Base-by-base conservation (phyloP, 164 flowering plant genomes). In the Dillenia turbinata region DNA sequence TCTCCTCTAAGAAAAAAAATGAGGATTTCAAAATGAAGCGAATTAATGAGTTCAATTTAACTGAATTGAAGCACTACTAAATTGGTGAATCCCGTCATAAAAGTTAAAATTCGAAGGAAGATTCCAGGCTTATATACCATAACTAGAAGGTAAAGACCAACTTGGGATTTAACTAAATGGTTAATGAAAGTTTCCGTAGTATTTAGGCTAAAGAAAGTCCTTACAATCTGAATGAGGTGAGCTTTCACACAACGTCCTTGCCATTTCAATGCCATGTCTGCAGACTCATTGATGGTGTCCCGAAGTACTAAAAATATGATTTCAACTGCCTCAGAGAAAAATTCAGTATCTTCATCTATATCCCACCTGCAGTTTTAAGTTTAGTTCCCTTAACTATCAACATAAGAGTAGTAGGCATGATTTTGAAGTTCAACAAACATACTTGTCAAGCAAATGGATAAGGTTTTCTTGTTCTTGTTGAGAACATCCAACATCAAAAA, bases 401-500 rank as follows among this genome's bases (percentile, higher is more conserved):
- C 44, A 56, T 26, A 5, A 40, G 44, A 62, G 54, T 4, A 10
- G 40, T 12, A 17, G 16, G 9, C 44, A 10, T 12, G 9, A 51
- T 33, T 11, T 47, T 2, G 53, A 12, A 26, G 33, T 26, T 26
- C 5, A 26, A 26, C 33, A 5, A 57, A 63, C 61, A 24, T 66
- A 77, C 81, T 64, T 69, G 59, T 75, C 63, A 48, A 75, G 59
- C 66, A 78, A 53, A 40, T 68, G 19, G 24, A 75, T 67, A 12
- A 78, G 69, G 57, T 70, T 72, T 60, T 24, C 44, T 52, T 70
- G 60, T 68, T 78, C 81, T 65, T 75, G 70, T 65, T 44, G 57
- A 17, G 73, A 75, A 56, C 81, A 73, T 15, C 79, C 77, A 47
- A 70, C 12, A 47, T 78, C 81, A 61, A 69, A 78, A 61, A 78